Percentiles rank a stretch among this genome's conserved stretches.
Evolutionary conservation across 768 basidiomycete species (phyloP).

Genomic region (Rubroboletus pulcherrimus): DNA sequence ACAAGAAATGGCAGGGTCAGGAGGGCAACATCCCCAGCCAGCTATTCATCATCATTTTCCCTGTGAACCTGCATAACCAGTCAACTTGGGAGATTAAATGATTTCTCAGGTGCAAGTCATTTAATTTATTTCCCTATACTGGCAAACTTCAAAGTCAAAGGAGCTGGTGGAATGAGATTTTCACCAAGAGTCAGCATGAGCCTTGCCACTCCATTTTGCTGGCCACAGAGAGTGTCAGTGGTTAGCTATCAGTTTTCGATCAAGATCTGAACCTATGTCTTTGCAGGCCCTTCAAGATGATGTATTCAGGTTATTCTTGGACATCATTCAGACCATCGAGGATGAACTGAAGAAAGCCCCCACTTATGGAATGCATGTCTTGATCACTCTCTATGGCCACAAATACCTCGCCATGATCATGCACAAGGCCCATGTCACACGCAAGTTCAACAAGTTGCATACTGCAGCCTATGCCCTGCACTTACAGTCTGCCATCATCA

Average conservation of each 20-base stretch:
- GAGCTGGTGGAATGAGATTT: too few species aligned
- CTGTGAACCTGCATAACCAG: not conserved
- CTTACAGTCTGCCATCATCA: rapidly evolving
- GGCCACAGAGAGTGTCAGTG: too few species aligned
- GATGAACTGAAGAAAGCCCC: too few species aligned
- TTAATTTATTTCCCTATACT: not conserved
- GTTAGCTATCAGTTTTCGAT: too few species aligned
- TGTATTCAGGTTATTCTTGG: not conserved
- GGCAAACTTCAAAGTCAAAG: too few species aligned
- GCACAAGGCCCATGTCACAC: not conserved
- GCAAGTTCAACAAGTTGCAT: conserved; percentile 1
- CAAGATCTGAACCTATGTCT: too few species aligned
- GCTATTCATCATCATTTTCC: not conserved
- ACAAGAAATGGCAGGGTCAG: not conserved
- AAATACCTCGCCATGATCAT: not conserved
- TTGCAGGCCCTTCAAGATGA: not conserved
- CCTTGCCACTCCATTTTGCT: too few species aligned
- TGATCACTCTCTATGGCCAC: not conserved
- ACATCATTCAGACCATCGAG: not conserved
- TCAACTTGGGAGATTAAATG: not conserved
- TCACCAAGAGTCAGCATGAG: too few species aligned
- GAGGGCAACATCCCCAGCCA: not conserved
- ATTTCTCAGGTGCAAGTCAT: too few species aligned
- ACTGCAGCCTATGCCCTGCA: not conserved
- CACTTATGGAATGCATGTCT: rapidly evolving